These are phyloP conservation scores for Botrytis hyacinthi DNA, from an alignment of 2,329 filamentous ascomycete genomes.

Conservation along the genomic window DNA sequence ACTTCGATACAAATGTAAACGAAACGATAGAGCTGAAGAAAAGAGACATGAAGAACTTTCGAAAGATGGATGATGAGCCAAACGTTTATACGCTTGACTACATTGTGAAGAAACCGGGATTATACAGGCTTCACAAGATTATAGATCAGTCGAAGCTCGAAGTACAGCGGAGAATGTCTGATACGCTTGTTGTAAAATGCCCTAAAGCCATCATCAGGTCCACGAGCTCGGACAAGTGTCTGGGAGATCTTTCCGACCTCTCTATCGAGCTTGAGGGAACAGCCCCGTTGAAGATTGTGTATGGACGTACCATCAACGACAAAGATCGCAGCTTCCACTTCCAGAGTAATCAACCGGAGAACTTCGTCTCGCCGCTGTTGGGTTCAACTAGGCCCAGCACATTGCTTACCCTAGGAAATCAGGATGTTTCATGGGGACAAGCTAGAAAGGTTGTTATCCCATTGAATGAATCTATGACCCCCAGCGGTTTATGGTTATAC, in stretches of 20 bases:
- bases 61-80: conserved; percentile 58
- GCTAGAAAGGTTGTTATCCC: conserved; percentile 73
- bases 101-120: conserved; percentile 77
- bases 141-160: conserved; percentile 93
- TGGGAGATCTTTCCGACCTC: conserved; percentile 83
- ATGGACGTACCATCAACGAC: conserved; percentile 82
- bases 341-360: conserved; percentile 89
- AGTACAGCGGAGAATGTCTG: conserved; percentile 71
- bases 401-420: conserved; percentile 55
- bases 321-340: conserved; percentile 83
- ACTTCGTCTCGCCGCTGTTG: conserved; percentile 74
- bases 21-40: conserved; percentile 75
- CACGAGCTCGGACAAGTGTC: conserved; percentile 67
- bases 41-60: conserved; percentile 68
- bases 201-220: conserved; percentile 73
- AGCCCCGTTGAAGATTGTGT: conserved; percentile 87
- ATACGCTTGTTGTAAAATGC: conserved; percentile 82
- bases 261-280: conserved; percentile 82
- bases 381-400: conserved; percentile 56
- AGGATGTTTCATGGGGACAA: conserved; percentile 79
- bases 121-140: conserved; percentile 82
- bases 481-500: conserved; percentile 81
- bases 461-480: conserved; percentile 83
- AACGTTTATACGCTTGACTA: conserved; percentile 65
- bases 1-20: conserved; percentile 75